phyloP scores from a whole-genome alignment of 331 rosid species.

The Rhamnella rubrinervis region DNA sequence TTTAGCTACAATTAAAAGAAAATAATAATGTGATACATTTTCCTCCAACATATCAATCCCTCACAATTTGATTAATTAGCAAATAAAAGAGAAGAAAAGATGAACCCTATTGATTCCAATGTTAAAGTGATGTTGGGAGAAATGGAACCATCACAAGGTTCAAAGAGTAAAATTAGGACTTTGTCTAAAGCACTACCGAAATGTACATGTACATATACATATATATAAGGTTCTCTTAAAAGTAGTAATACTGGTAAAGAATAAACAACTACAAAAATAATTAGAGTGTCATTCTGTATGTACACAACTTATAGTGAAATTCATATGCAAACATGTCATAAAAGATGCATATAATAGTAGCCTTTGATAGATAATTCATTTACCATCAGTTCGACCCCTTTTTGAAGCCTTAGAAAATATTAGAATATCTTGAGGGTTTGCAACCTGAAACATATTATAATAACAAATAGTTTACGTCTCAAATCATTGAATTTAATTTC shows the following conservation, averaged over 20 bases:
- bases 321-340: not conserved
- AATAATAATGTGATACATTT: not conserved
- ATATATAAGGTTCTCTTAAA: no score
- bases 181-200: no score
- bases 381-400: slow-evolving; percentile 70
- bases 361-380: not conserved
- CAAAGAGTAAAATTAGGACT: not conserved
- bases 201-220: no score
- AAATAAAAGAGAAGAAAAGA: not conserved
- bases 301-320: not conserved
- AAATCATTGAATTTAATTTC: slow-evolving; percentile 13
- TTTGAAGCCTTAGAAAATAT: slow-evolving; percentile 88
- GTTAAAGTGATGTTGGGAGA: not conserved
- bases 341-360: not conserved
- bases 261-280: no score
- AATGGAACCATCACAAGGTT: not conserved
- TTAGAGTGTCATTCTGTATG: not conserved
- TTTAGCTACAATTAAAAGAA: slow-evolving; percentile 48
- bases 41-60: not conserved
- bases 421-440: slow-evolving; percentile 98
- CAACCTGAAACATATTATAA: slow-evolving; percentile 58
- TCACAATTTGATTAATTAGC: not conserved
- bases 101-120: not conserved
- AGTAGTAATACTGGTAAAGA: no score
- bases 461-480: slow-evolving; percentile 23